These are phyloP conservation scores for Sparassis latifolia DNA, from an alignment of 1,284 basidiomycete genomes.

Conservation along the genomic window DNA sequence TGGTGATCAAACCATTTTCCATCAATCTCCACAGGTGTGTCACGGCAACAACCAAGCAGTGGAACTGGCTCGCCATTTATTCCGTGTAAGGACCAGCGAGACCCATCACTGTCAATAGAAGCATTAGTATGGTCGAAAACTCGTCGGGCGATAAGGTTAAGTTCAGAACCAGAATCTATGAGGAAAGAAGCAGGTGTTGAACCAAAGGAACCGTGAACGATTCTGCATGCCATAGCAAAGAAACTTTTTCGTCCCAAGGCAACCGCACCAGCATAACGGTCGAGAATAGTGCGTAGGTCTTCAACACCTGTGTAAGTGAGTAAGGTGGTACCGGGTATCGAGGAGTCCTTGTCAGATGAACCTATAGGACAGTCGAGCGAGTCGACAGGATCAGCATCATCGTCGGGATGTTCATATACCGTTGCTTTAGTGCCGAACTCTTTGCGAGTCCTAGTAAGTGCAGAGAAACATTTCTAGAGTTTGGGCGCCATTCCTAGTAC, in stretches of 20 bases:
- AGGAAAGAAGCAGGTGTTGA: background rate
- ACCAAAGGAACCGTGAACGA: background rate
- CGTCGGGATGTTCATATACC: too few relatives aligned
- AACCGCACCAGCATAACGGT: background rate
- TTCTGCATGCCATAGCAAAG: constrained; percentile 1
- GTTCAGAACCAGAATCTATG: background rate
- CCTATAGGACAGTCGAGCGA: too few relatives aligned
- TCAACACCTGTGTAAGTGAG: too few relatives aligned
- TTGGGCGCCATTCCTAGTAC: too few relatives aligned
- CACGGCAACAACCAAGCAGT: background rate
- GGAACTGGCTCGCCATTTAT: background rate
- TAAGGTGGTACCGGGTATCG: too few relatives aligned
- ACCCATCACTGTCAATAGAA: background rate
- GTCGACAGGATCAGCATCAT: too few relatives aligned
- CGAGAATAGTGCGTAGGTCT: background rate
- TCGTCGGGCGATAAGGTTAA: background rate
- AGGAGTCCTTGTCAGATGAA: too few relatives aligned
- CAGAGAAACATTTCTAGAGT: too few relatives aligned
- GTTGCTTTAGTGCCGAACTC: too few relatives aligned
- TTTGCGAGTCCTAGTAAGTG: too few relatives aligned
- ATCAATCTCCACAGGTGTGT: background rate
- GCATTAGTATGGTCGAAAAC: background rate
- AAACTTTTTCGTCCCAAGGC: background rate
- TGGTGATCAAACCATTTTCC: background rate
- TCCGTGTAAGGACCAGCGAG: background rate